Evolutionary conservation across 768 basidiomycete genomes (phyloP).

Genomic region (Suillus luteus): DNA sequence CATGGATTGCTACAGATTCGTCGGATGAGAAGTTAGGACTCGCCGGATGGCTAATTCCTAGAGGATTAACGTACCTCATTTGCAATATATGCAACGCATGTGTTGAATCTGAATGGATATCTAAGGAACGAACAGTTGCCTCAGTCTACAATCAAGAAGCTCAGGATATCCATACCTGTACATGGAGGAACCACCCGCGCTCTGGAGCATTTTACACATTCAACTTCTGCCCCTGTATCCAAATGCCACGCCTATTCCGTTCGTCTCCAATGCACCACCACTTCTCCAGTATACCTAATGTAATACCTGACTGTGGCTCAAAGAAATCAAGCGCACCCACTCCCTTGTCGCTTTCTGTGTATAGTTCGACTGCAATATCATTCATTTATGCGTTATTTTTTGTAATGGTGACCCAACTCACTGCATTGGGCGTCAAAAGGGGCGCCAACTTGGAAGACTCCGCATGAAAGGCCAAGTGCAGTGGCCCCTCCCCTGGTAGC

Average conservation of each 20-base stretch:
- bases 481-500: conserved; percentile 79
- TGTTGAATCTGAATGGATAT: neutral
- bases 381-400: conserved; percentile 6
- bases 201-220: neutral
- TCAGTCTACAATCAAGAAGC: neutral
- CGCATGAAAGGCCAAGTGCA: conserved; percentile 64
- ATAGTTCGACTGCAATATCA: neutral
- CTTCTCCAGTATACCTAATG: conserved; percentile 69
- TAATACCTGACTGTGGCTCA: conserved; percentile 25
- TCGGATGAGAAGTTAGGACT: too few relatives aligned
- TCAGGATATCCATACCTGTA: neutral
- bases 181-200: too few relatives aligned
- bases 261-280: conserved; percentile 88
- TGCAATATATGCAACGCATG: neutral
- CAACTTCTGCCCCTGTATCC: conserved; percentile 67
- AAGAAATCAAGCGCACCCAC: conserved; percentile 75
- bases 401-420: conserved; percentile 36
- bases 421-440: conserved; percentile 79
- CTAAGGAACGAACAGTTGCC: neutral
- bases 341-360: conserved; percentile 32
- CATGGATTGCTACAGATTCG: too few relatives aligned
- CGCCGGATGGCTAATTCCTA: too few relatives aligned
- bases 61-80: neutral
- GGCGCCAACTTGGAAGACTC: conserved; percentile 58
- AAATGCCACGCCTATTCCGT: conserved; percentile 66